Percentiles rank a stretch among this genome's conserved stretches.
Conservation (phyloP, 331 rosid genomes). For the Rosa hybrid region DNA sequence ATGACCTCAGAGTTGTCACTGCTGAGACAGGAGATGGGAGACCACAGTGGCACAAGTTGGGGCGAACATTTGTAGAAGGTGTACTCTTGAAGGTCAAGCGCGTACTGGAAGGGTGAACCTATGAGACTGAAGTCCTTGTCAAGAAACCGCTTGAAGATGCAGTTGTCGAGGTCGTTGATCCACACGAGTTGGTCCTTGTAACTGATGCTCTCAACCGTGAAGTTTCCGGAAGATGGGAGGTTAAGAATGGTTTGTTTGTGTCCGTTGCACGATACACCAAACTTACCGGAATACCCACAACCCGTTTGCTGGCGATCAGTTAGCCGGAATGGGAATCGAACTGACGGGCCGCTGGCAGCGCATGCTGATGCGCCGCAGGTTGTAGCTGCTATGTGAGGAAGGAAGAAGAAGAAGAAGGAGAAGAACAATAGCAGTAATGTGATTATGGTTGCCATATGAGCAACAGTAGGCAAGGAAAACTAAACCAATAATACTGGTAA, state of each 20-base stretch:
- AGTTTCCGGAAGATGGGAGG: constrained; percentile 37
- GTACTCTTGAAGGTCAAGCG: not conserved
- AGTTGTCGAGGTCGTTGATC: constrained; percentile 44
- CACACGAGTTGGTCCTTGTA: constrained; percentile 32
- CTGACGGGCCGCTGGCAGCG: not conserved
- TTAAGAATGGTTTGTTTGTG: constrained; percentile 33
- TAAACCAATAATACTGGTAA: not conserved
- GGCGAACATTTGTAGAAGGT: constrained; percentile 46
- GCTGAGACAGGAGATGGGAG: constrained; percentile 34
- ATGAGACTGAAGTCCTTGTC: constrained; percentile 17
- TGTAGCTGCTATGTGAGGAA: not conserved
- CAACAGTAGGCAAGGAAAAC: not conserved
- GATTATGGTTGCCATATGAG: not conserved
- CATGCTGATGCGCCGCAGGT: constrained; percentile 5
- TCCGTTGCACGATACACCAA: constrained; percentile 47
- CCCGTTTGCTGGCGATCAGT: not conserved
- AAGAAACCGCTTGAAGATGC: constrained; percentile 43
- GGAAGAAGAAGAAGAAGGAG: not conserved
- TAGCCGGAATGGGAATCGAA: constrained; percentile 52
- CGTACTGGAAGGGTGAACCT: not conserved
- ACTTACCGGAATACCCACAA: constrained; percentile 33
- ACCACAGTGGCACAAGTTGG: not conserved
- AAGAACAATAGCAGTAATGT: not conserved
- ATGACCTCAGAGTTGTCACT: constrained; percentile 16
- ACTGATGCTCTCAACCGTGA: constrained; percentile 31